Conservation (phyloP, 2,329 filamentous ascomycete species). For the Colletotrichum chrysophilum region DNA sequence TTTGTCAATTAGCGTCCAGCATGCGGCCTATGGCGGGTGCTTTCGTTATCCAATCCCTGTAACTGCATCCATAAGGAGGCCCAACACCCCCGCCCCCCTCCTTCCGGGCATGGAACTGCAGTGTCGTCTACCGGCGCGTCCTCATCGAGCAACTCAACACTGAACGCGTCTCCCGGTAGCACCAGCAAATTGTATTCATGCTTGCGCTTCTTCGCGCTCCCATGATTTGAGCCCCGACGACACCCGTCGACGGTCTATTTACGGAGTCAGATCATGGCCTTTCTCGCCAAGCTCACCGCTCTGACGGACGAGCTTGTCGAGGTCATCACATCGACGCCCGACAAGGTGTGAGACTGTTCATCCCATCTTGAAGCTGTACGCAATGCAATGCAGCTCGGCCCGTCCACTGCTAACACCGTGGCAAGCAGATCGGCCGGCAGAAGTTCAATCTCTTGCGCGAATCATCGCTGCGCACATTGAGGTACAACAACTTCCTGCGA, state of each 20-base stretch:
- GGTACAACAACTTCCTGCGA: constrained; percentile 62
- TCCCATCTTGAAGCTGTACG: constrained; percentile 1
- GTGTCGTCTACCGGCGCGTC: background rate
- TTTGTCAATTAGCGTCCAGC: constrained; percentile 16
- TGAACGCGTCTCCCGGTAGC: background rate
- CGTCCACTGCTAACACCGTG: background rate
- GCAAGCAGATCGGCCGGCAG: constrained; percentile 29
- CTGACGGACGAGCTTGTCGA: constrained; percentile 76
- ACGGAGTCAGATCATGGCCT: constrained; percentile 63
- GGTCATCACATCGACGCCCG: constrained; percentile 60
- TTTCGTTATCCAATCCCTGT: constrained; percentile 11
- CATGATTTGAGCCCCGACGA: background rate
- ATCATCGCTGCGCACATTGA: constrained; percentile 54
- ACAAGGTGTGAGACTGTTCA: constrained; percentile 47
- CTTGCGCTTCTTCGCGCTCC: background rate
- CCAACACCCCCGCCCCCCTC: constrained; percentile 6
- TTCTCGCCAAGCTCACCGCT: constrained; percentile 66
- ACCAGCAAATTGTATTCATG: background rate
- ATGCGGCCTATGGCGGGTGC: background rate
- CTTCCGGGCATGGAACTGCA: background rate
- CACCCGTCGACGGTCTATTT: background rate
- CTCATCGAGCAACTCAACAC: background rate
- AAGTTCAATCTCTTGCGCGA: constrained; percentile 53
- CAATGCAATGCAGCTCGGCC: constrained; percentile 5
- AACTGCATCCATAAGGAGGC: constrained; percentile 2